These are phyloP conservation scores for Claviceps citrina DNA, from an alignment of 2,329 filamentous ascomycete species.

Conservation along the genomic window DNA sequence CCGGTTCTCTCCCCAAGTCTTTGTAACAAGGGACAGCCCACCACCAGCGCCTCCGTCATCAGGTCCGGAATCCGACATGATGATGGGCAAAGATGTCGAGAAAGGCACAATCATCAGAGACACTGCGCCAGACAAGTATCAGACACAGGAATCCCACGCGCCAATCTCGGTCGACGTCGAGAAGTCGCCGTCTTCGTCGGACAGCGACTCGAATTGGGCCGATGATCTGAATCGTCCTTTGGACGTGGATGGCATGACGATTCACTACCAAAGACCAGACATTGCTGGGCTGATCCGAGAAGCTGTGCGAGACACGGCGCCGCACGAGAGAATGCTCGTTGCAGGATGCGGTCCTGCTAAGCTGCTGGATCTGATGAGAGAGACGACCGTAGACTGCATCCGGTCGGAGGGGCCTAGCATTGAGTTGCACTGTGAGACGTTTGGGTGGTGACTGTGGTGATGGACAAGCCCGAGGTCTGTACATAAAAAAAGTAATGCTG, in stretches of 20 bases:
- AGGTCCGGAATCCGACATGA: not conserved
- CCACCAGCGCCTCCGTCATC: not conserved
- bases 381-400: conserved; percentile 25
- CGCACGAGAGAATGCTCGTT: conserved; percentile 23
- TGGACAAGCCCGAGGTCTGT: too few relatives aligned
- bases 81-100: not conserved
- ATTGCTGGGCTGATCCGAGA: conserved; percentile 20
- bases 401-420: conserved; percentile 25
- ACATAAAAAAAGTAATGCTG: too few relatives aligned
- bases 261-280: conserved; percentile 23
- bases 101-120: not conserved
- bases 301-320: conserved; percentile 14
- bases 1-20: conserved; percentile 19
- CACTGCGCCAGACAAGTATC: not conserved
- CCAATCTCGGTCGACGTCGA: conserved; percentile 6
- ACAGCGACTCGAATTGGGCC: conserved; percentile 8
- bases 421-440: conserved; percentile 33
- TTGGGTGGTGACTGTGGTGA: conserved; percentile 30
- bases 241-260: conserved; percentile 9
- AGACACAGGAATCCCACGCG: not conserved
- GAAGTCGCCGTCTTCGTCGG: conserved; percentile 7
- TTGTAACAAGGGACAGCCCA: conserved; percentile 17
- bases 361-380: conserved; percentile 27
- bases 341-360: conserved; percentile 31
- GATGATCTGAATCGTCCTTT: not conserved